phyloP scores from a whole-genome alignment of 2,329 filamentous ascomycete species.

The Verticillium tricorpus region DNA sequence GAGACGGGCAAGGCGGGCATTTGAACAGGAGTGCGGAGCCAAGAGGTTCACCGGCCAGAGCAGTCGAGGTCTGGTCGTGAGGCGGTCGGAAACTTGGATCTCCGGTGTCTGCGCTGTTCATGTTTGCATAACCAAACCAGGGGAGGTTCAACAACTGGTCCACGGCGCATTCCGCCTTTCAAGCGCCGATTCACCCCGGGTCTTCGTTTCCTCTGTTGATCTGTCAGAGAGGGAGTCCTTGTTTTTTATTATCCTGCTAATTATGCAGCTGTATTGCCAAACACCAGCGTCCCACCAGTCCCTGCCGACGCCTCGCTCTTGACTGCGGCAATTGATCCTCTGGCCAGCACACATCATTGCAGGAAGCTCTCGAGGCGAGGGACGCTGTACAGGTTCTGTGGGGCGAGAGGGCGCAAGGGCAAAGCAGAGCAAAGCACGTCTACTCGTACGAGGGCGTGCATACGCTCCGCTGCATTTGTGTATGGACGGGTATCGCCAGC shows the following conservation, averaged over 20 bases:
- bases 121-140: constrained; percentile 86
- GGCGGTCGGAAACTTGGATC: constrained; percentile 28
- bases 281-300: no score
- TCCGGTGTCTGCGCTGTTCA: constrained; percentile 54
- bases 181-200: constrained; percentile 65
- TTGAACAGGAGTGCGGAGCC: not conserved
- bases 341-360: not conserved
- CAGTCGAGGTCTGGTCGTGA: not conserved
- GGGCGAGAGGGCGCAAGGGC: not conserved
- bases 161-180: constrained; percentile 58
- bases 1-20: not conserved
- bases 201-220: constrained; percentile 33
- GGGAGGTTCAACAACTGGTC: constrained; percentile 69
- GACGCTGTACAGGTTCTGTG: not conserved
- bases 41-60: not conserved
- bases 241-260: not conserved
- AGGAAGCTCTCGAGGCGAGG: not conserved
- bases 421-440: not conserved
- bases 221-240: not conserved
- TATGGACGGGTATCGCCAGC: not conserved
- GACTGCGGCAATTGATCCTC: not conserved
- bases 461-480: not conserved
- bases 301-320: not conserved
- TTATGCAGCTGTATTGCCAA: no score
- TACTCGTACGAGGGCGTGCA: not conserved